Evolutionary conservation across 805 yeast genomes (phyloP).

Genomic region (Nematodospora valgi): DNA sequence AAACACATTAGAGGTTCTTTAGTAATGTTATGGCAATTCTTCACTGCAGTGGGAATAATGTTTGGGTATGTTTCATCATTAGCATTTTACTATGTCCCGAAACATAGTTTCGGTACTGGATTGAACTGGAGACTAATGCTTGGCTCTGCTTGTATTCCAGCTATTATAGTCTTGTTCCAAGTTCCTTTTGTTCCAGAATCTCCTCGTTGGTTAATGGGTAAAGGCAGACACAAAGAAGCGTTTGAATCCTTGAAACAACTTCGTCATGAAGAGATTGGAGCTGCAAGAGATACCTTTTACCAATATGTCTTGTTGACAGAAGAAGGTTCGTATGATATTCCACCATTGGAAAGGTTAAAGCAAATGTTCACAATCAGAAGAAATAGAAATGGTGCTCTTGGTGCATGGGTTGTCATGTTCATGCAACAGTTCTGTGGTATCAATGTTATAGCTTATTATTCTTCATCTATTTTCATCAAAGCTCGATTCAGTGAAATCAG

Average conservation of each 20-base stretch:
- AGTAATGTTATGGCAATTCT: conserved; percentile 71
- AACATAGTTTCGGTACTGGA: conserved; percentile 42
- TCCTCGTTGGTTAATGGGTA: conserved; percentile 65
- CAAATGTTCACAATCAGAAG: conserved; percentile 71
- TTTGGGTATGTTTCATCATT: conserved; percentile 60
- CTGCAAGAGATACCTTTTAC: conserved; percentile 65
- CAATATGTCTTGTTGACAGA: conserved; percentile 56
- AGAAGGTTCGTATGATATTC: conserved; percentile 49
- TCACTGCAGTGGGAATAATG: conserved; percentile 73
- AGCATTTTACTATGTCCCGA: conserved; percentile 55
- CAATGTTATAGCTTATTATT: conserved; percentile 83
- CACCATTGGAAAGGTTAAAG: conserved; percentile 43
- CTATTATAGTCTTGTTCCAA: conserved; percentile 46
- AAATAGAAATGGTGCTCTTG: conserved; percentile 78
- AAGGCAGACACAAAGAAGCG: conserved; percentile 48
- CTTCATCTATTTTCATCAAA: conserved; percentile 68
- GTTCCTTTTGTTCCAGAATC: conserved; percentile 64
- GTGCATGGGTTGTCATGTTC: conserved; percentile 79
- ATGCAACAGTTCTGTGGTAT: conserved; percentile 92
- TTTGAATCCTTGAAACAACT: conserved; percentile 45
- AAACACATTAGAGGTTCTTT: conserved; percentile 59
- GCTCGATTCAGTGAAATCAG: conserved; percentile 61
- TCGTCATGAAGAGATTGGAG: conserved; percentile 47
- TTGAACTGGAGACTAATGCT: conserved; percentile 62
- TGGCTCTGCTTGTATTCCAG: conserved; percentile 61